phyloP scores from a whole-genome alignment of 306 rosid genomes.

The Pterocarpus macrocarpus region DNA sequence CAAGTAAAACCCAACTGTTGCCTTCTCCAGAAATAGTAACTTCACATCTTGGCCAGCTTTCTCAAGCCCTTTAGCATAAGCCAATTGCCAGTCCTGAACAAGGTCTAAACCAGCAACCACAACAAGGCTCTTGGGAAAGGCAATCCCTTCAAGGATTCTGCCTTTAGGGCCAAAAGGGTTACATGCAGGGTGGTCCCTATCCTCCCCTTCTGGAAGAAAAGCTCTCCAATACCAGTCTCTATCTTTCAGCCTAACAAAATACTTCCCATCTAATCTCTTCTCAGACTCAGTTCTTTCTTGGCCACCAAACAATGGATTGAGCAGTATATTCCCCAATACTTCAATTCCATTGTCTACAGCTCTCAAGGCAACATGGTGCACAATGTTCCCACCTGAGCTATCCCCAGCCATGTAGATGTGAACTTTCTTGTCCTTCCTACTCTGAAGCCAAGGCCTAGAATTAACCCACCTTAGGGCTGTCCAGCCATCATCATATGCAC shows the following conservation, averaged over 20 bases:
- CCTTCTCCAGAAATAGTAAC: slow-evolving; percentile 78
- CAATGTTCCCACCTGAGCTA: slow-evolving; percentile 98
- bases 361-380: slow-evolving; percentile 83
- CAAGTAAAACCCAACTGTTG: slow-evolving; percentile 92
- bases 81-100: slow-evolving; percentile 95
- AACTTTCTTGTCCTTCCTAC: slow-evolving; percentile 78
- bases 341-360: slow-evolving; percentile 75
- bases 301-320: slow-evolving; percentile 98
- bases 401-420: slow-evolving; percentile 87
- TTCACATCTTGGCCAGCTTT: slow-evolving; percentile 74
- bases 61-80: slow-evolving; percentile 84
- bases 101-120: slow-evolving; percentile 98
- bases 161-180: slow-evolving; percentile 93
- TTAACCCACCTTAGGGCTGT: slow-evolving; percentile 77
- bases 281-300: slow-evolving; percentile 81
- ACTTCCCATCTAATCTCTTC: slow-evolving; percentile 79
- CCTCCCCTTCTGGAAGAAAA: slow-evolving; percentile 94
- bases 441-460: slow-evolving; percentile 85
- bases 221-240: slow-evolving; percentile 99
- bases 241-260: slow-evolving; percentile 81
- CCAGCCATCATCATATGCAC: slow-evolving; percentile 99
- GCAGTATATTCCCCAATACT: slow-evolving; percentile 81
- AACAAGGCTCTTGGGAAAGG: slow-evolving; percentile 90
- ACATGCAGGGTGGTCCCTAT: slow-evolving; percentile 93
- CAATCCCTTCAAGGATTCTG: slow-evolving; percentile 61